These are phyloP conservation scores for grape (Vitis vinifera) DNA, from an alignment of 164 flowering plant species.

Conservation along the genomic window DNA sequence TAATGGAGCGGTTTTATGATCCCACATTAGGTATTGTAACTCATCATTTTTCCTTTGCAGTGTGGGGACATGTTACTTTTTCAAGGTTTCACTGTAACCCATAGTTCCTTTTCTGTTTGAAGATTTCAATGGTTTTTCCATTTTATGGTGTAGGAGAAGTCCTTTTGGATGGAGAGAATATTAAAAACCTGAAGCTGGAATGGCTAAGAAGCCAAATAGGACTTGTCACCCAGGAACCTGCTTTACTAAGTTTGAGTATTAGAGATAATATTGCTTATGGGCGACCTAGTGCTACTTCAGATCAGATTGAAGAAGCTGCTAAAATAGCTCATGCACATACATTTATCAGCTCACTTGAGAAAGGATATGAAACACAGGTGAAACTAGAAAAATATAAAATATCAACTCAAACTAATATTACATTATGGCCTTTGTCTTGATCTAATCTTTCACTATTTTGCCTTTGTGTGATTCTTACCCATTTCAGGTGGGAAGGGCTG, in stretches of 20 bases:
- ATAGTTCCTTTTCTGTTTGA: not conserved
- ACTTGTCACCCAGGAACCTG: constrained; percentile 96
- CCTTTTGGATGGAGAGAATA: constrained; percentile 94
- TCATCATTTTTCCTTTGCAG: not conserved
- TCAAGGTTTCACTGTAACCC: not conserved
- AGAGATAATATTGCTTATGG: constrained; percentile 97
- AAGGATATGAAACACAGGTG: constrained; percentile 94
- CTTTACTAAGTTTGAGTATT: constrained; percentile 92
- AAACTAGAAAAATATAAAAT: not conserved
- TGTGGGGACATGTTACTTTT: not conserved
- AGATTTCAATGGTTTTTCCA: constrained; percentile 9
- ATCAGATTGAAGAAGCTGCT: constrained; percentile 97
- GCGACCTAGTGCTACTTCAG: constrained; percentile 59
- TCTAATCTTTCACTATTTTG: not conserved
- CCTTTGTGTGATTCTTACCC: constrained; percentile 3
- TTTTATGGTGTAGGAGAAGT: constrained; percentile 80
- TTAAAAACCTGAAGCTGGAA: constrained; percentile 80
- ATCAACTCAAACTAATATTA: not conserved
- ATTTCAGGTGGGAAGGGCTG: constrained; percentile 92
- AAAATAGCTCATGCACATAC: constrained; percentile 97
- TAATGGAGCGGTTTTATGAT: constrained; percentile 98
- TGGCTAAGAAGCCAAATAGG: constrained; percentile 97
- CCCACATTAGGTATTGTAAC: constrained; percentile 80
- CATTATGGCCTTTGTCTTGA: not conserved
- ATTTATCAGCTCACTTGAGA: constrained; percentile 88